Conservation (phyloP, 768 basidiomycete species). For the Clitopilus passeckerianus region DNA sequence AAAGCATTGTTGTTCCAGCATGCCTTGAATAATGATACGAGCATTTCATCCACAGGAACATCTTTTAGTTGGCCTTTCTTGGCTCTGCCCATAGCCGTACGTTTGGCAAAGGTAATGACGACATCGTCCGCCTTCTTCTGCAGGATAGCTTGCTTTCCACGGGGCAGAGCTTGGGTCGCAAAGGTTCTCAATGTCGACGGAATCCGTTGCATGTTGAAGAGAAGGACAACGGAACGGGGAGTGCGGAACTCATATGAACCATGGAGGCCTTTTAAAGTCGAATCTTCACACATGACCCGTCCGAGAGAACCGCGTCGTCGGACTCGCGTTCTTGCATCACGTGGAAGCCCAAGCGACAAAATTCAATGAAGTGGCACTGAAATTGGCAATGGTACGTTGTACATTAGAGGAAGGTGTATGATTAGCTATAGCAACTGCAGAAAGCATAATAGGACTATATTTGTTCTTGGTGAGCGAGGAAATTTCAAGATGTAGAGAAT, state of each 20-base stretch:
- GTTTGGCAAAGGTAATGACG: constrained; percentile 84
- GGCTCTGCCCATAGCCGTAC: constrained; percentile 83
- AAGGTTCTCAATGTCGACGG: constrained; percentile 27
- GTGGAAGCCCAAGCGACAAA: background rate
- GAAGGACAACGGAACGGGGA: background rate
- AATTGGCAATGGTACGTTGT: background rate
- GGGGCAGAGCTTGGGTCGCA: constrained; percentile 32
- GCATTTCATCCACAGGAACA: constrained; percentile 79
- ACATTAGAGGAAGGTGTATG: background rate
- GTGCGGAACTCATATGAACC: background rate
- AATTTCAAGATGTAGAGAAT: no score
- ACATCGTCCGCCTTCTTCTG: constrained; percentile 79
- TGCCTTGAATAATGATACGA: constrained; percentile 79
- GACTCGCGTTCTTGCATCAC: background rate
- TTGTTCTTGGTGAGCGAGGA: no score
- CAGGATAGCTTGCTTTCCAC: constrained; percentile 48
- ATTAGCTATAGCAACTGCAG: background rate
- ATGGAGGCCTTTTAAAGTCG: background rate
- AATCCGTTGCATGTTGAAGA: constrained; percentile 7
- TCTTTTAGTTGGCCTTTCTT: constrained; percentile 95
- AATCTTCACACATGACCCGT: background rate
- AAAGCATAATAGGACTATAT: background rate
- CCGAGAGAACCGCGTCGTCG: background rate
- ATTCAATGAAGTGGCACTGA: background rate
- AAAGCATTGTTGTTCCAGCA: no score